Conservation (phyloP, 1,139 yeast species). For the Martiniozyma asiatica region DNA sequence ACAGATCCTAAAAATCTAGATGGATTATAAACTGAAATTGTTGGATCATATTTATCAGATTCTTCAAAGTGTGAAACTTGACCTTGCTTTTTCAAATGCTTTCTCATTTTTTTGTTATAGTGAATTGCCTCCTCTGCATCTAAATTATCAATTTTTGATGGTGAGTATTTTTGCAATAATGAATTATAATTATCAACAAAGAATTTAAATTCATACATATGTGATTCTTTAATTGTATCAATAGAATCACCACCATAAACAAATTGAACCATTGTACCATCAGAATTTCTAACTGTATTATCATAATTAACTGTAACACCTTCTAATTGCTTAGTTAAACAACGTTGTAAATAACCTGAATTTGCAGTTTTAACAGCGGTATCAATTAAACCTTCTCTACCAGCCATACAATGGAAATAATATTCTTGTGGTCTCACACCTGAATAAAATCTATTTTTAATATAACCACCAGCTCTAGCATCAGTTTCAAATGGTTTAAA, state of each 20-base stretch:
- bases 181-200: conserved; percentile 87
- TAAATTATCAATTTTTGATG: conserved; percentile 63
- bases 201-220: conserved; percentile 87
- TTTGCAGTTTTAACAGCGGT: conserved; percentile 98
- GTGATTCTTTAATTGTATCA: conserved; percentile 90
- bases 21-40: conserved; percentile 75
- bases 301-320: conserved; percentile 94
- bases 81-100: conserved; percentile 56
- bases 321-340: conserved; percentile 94
- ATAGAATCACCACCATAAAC: conserved; percentile 96
- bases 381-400: conserved; percentile 99
- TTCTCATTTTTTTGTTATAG: conserved; percentile 74
- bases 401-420: conserved; percentile 99
- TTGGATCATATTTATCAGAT: conserved; percentile 70
- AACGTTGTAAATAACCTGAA: conserved; percentile 97
- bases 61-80: conserved; percentile 54
- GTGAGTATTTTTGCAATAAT: conserved; percentile 74
- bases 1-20: conserved; percentile 86
- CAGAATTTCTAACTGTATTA: conserved; percentile 91
- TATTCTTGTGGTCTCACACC: conserved; percentile 99
- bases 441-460: conserved; percentile 93
- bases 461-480: conserved; percentile 97
- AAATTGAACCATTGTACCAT: conserved; percentile 88
- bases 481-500: conserved; percentile 95
- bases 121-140: conserved; percentile 73